Evolutionary conservation across 2,329 filamentous ascomycete species (phyloP), one percentile per base, ranked within the genome.

Genomic region (Polytolypa hystricis): DNA sequence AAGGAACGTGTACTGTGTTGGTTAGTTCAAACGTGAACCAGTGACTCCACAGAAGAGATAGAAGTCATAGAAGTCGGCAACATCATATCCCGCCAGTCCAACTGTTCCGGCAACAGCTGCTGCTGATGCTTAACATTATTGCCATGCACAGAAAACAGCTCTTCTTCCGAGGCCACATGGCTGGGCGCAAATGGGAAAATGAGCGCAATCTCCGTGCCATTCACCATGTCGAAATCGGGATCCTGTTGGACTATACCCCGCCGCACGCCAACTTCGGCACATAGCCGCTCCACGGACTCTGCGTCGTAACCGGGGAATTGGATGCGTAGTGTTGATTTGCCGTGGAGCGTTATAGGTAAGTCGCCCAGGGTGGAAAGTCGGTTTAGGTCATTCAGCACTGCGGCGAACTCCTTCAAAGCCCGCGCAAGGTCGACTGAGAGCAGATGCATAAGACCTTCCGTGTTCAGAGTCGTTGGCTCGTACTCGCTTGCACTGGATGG

Each of bases 281-380:
- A 95, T 1, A 98, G 70, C 3, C 71, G 68, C 53, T 93, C 84
- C 0, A 94, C 81, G 0, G 83, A 84, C 11, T 79, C 74, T 1
- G 77, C 77, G 51, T 96, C 89, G 43, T 91, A 87, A 3, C 91
- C 91, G 0, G 87, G 86, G 52, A 98, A 96, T 19, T 86, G 80
- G 2, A 96, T 77, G 21, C 86, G 77, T 3, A 95, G 64, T 0
- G 74, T 72, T 2, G 75, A 75, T 21, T 71, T 66, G 25, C 73
- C 71, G 37, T 84, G 75, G 35, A 94, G 70, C 0, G 75, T 70
- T 21, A 96, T 75, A 0, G 89, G 86, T 14, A 98, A 64, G 53
- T 95, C 86, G 1, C 91, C 91, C 1, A 96, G 60, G 1, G 69
- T 64, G 1, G 85, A 74, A 1, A 98, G 67, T 23, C 76, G 75